Base-by-base conservation (phyloP, 2,329 filamentous ascomycete species). In the Aspergillus arachidicola region DNA sequence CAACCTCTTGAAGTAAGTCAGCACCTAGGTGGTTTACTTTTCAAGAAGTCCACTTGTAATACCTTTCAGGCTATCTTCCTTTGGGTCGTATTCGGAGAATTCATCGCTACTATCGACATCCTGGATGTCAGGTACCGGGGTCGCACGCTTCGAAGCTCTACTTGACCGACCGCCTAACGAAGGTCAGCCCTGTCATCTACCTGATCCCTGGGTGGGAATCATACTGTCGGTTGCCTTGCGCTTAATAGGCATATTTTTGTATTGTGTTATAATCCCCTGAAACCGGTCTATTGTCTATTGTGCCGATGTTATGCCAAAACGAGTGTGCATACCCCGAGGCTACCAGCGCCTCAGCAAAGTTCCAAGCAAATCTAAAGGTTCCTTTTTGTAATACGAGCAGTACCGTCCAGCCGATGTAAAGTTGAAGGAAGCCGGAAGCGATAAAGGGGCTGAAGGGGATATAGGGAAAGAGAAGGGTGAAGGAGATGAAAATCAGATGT, bases 201-300 rank as follows among this genome's bases (percentile, higher is more conserved):
- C 58, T 57, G 57, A 54, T 57, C 54, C 68, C 64, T 58, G 73
- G 69, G 66, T 71, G 66, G 62, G 23, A 61, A 66, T 70, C 78
- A 77, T 81, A 84, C 82, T 82, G 59, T 82, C 79, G 68, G 81
- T 72, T 64, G 89, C 89, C 81, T 92, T 92, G 74, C 90, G 85
- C 80, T 93, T 93, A 21, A 85, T 82, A 66, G 90, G 86, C 90
- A 93, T 92, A 62, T 54, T 59, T 26, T 61, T 57, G 32, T 57
- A 32, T 36, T 48, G 62, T 48, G 55, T 55, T 60, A 53, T 45
- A 30, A 38, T 55, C n/a, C 32, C 51, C 51, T 38, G 30, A 23
- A 50, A 53, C 55, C 21, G 50, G 54, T 68, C 59, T 66, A 68
- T 62, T 57, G 56, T 69, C 67, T 70, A 67, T 68, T 43, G 23